phyloP scores from a whole-genome alignment of 2,329 filamentous ascomycete species.

The Cadophora sp. region DNA sequence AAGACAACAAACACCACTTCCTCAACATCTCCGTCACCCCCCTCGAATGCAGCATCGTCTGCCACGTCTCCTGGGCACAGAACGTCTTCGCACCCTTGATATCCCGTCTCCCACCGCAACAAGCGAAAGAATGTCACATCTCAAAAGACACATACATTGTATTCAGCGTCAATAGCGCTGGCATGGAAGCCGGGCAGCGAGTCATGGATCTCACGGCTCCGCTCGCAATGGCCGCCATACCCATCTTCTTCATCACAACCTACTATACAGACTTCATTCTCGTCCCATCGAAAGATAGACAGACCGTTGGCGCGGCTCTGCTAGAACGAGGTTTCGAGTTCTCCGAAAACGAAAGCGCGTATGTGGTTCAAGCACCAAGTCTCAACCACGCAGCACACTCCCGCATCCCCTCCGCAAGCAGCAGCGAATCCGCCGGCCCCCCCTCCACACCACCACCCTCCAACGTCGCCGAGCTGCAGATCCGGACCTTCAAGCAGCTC shows the following conservation, averaged over 20 bases:
- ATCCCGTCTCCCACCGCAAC: slow-evolving; percentile 61
- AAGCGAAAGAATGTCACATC: slow-evolving; percentile 67
- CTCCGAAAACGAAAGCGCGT: slow-evolving; percentile 73
- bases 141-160: slow-evolving; percentile 85
- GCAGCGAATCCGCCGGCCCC: slow-evolving; percentile 40
- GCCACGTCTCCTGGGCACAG: slow-evolving; percentile 75
- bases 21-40: slow-evolving; percentile 93
- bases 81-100: slow-evolving; percentile 79
- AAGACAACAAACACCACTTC: slow-evolving; percentile 74
- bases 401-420: slow-evolving; percentile 35
- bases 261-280: slow-evolving; percentile 98
- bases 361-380: slow-evolving; percentile 57
- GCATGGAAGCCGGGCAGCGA: slow-evolving; percentile 87
- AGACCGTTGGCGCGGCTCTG: slow-evolving; percentile 78
- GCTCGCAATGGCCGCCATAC: slow-evolving; percentile 87
- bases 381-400: slow-evolving; percentile 32
- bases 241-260: slow-evolving; percentile 98
- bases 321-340: slow-evolving; percentile 85
- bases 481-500: slow-evolving; percentile 84
- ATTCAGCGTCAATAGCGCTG: slow-evolving; percentile 88
- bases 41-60: slow-evolving; percentile 91
- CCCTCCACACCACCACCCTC: slow-evolving; percentile 76
- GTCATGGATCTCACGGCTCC: slow-evolving; percentile 93
- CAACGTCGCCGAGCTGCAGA: slow-evolving; percentile 79
- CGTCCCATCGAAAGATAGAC: slow-evolving; percentile 77